Evolutionary conservation across 2,329 filamentous ascomycete species (phyloP).

Genomic region (Colletotrichum sp.): DNA sequence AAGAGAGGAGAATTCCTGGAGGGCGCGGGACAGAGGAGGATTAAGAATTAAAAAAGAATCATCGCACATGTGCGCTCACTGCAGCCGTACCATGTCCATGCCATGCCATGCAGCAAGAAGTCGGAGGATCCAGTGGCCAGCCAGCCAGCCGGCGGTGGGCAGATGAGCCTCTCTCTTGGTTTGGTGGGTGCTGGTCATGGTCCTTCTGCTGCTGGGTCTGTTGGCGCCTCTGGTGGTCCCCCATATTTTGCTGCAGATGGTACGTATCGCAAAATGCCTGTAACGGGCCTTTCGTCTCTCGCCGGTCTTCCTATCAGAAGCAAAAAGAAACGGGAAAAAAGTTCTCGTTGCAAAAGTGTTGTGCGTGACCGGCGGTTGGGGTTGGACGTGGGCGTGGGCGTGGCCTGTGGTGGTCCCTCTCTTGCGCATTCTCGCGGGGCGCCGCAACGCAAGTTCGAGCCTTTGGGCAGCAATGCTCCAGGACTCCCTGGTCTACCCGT

Average conservation of each 20-base stretch:
- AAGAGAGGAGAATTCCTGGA: background rate
- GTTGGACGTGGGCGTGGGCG: background rate
- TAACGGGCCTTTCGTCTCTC: background rate
- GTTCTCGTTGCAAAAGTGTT: background rate
- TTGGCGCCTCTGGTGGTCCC: background rate
- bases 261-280: background rate
- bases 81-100: constrained; percentile 15
- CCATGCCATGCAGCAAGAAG: constrained; percentile 16
- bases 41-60: constrained; percentile 16
- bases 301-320: constrained; percentile 15
- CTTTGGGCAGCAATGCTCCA: constrained; percentile 26
- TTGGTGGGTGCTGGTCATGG: background rate
- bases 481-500: constrained; percentile 8
- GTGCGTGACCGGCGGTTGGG: constrained; percentile 5
- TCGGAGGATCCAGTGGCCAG: background rate
- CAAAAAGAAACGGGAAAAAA: background rate
- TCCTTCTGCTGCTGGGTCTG: background rate
- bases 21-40: constrained; percentile 11
- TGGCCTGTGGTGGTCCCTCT: background rate
- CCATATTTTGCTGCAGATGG: background rate
- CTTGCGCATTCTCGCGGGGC: constrained; percentile 21
- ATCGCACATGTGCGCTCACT: constrained; percentile 19
- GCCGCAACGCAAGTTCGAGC: background rate
- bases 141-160: background rate
- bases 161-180: background rate